Base-by-base conservation (phyloP, 768 basidiomycete genomes). In the Asterophora lycoperdoides region DNA sequence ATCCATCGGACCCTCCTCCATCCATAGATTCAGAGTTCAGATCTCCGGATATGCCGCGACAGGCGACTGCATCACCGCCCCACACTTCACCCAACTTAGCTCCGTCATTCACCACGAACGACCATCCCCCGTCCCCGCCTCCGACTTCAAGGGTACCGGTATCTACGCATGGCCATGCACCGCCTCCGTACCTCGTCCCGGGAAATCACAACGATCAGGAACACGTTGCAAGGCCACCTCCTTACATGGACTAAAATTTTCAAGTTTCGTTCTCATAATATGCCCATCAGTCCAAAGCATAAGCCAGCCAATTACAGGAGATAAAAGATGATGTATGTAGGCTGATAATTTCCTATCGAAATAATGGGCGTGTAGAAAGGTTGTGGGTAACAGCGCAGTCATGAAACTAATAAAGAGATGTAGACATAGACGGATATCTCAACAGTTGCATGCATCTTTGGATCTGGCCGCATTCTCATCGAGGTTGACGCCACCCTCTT, bases 1-100 rank as follows among this genome's bases (percentile, higher is more conserved):
- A 93, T 64, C 90, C 90, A 17, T 84, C 83, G 2, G 90, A 93
- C 62, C 90, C 89, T 17, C 90, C 90, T 4, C 90, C 90, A 10
- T 88, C 86, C 5, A 93, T 93, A 57, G 87, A 93, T 64, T 89
- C 86, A 8, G 84, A 82, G 41, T 89, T 85, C 59, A 75, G 77
- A 46, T 73, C 73, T 13, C 78, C 77, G n/a, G 68, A 66, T 30
- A 56, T 59, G n/a, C 53, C 68, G 35, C 60, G 62, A 46, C 68
- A 62, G 35, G 55, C 26, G 35, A 55, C n/a, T 5, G 17, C 62
- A 29, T 64, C 66, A 33, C 62, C 62, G 17, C 63, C 67, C 40
- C 65, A 59, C 36, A 55, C 72, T 37, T 66, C 70, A 5, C 62
- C 75, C 13, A 65, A 64, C 8, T 53, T 61, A 13, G 65, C 60